phyloP scores from a whole-genome alignment of 2,329 filamentous ascomycete species.

The Xylaria polymorpha region DNA sequence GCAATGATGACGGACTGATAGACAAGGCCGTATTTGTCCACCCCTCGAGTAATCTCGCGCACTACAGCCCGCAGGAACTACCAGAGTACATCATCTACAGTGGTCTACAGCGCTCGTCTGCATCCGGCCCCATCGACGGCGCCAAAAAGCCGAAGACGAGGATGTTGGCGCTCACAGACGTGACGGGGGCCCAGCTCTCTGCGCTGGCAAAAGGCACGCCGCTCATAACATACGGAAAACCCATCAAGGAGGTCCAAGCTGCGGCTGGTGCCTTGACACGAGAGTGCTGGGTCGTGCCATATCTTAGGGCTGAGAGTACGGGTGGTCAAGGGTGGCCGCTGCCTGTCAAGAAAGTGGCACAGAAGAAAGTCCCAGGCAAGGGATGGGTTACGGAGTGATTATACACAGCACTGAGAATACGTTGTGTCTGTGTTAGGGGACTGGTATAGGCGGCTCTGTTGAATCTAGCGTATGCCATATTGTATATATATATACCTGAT shows the following conservation, averaged over 20 bases:
- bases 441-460: not conserved
- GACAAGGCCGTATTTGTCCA: slow-evolving; percentile 86
- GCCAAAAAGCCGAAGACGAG: slow-evolving; percentile 75
- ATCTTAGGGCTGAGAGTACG: slow-evolving; percentile 74
- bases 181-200: slow-evolving; percentile 80
- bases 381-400: slow-evolving; percentile 77
- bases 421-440: not conserved
- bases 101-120: slow-evolving; percentile 77
- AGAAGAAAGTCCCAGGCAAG: slow-evolving; percentile 76
- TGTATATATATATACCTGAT: slow-evolving; percentile 23
- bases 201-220: slow-evolving; percentile 86
- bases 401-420: not conserved
- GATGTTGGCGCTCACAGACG: slow-evolving; percentile 87
- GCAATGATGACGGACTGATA: slow-evolving; percentile 50
- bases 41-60: slow-evolving; percentile 82
- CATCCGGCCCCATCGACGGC: slow-evolving; percentile 53
- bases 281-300: slow-evolving; percentile 86
- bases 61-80: slow-evolving; percentile 75
- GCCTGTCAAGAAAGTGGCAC: slow-evolving; percentile 84
- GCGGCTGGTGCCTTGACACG: slow-evolving; percentile 59
- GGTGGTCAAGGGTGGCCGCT: slow-evolving; percentile 84
- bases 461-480: not conserved
- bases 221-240: slow-evolving; percentile 86
- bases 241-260: slow-evolving; percentile 81
- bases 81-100: slow-evolving; percentile 90